Base-by-base conservation (phyloP, 2,329 filamentous ascomycete species). In the Aaosphaeria arxii region DNA sequence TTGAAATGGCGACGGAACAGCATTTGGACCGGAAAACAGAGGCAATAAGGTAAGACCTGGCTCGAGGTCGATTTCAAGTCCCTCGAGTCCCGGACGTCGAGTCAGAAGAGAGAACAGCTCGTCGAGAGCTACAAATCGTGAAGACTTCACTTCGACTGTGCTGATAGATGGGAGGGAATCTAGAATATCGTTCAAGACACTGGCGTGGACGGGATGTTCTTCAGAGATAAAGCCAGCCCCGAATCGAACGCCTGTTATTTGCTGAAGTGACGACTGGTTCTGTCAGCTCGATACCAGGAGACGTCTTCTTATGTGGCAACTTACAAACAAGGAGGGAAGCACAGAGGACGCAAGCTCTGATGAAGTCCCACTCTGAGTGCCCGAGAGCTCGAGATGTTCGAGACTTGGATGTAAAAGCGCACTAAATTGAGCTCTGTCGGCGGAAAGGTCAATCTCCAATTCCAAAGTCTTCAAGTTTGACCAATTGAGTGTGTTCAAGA, bases 21-120 rank as follows among this genome's bases (percentile, higher is more conserved):
- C 50, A 41, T 45, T 43, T 5, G 55, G 56, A 2, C 55, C 56
- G 24, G 51, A 44, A 7, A 69, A 53, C 6, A 53, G 47, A 11
- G 63, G 55, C 3, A 66, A 42, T 5, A 64, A 47, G 36, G 56
- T 40, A 30, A 62, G 7, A 2, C 60, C 58, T 13, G 66, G 64
- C 6, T 67, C 64, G 30, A 69, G 52, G 40, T 65, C 63, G 11
- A 67, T 62, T 40, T 67, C 59, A n/a, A 69, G 50, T 4, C 46
- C 50, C 46, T 59, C 51, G 7, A 69, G 49, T 11, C 55, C 53
- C 29, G 47, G 40, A 4, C 59, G 57, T 45, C 62, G 57, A 45
- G 54, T 61, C 11, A 68, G 49, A 11, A 52, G 55, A n/a, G 44
- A 42, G 46, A 69, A 67, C 6, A 68, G 41, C 2, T 52, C 29